phyloP scores from a whole-genome alignment of 2,329 filamentous ascomycete genomes.

The Tolypocladium endophyticum region DNA sequence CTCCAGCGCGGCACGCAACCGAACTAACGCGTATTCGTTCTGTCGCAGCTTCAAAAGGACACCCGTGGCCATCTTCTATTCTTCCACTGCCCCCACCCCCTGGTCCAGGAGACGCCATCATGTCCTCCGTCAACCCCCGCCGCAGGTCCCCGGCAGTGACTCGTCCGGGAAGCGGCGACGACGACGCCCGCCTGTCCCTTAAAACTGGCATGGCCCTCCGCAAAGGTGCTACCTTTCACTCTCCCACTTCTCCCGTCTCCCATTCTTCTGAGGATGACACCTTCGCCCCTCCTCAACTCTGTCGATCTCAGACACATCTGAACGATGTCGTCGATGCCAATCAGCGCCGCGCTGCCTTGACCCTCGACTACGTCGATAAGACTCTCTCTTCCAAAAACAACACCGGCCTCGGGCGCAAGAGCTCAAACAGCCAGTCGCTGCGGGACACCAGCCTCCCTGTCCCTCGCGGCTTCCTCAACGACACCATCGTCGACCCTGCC shows the following conservation, averaged over 20 bases:
- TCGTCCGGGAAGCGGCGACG: constrained; percentile 22
- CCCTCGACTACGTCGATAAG: constrained; percentile 55
- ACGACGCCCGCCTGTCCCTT: constrained; percentile 21
- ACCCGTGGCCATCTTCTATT: neutral
- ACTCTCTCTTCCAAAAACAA: constrained; percentile 34
- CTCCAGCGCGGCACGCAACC: neutral
- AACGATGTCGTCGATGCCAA: constrained; percentile 64
- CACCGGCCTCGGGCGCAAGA: constrained; percentile 26
- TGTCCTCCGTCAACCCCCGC: constrained; percentile 37
- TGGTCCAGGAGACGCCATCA: constrained; percentile 18
- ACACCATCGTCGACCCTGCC: constrained; percentile 40
- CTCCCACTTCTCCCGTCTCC: constrained; percentile 34
- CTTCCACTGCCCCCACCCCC: constrained; percentile 8
- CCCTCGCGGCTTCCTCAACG: constrained; percentile 47
- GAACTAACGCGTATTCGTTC: neutral
- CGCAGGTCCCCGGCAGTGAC: constrained; percentile 31
- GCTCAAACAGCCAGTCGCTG: constrained; percentile 21
- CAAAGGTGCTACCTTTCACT: constrained; percentile 61
- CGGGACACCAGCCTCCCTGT: constrained; percentile 49
- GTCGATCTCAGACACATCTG: constrained; percentile 58
- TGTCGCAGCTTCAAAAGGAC: neutral
- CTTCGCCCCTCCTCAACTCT: constrained; percentile 43
- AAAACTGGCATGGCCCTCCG: constrained; percentile 39
- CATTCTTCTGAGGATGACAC: constrained; percentile 22
- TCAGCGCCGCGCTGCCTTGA: constrained; percentile 56